Evolutionary conservation across 306 rosid genomes (phyloP), one percentile per base, ranked within the genome.

Genomic region (Dalbergia cultrata): DNA sequence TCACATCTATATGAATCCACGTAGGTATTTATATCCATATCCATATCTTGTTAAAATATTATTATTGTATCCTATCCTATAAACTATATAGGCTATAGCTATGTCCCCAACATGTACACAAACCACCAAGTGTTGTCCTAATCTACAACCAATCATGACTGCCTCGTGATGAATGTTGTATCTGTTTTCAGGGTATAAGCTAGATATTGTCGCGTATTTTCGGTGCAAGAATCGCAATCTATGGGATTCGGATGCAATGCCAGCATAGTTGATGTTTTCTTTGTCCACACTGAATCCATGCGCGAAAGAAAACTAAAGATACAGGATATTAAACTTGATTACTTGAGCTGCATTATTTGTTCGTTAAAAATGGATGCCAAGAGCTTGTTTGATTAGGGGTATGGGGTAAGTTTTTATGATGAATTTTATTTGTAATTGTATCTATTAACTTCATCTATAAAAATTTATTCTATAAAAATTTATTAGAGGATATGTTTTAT

Each of bases 161-260:
- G 52, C 69, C 59, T 72, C 45, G 6, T 52, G 57, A 21, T 63
- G 70, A 44, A 78, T 43, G 35, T 41, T 13, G 19, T 33, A 7
- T 0, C 62, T 45, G 43, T 19, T 56, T 44, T 21, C 54, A 4
- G 10, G 87, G 45, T 26, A 26, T 37, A 37, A 67, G 33, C 39
- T 52, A 31, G 31, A 21, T 26, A 26, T 26, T 78, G 75, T 70
- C 62, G 78, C 65, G 39, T 10, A 63, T 26, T 74, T 7, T 45
- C 70, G 75, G 52, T 47, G 17, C 34, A 18, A 70, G 74, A 62
- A 70, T n/a, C 81, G 69, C 69, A 84, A 59, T 62, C 18, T 70
- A 17, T 21, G 79, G 65, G 70, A 71, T 64, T 44, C 58, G 54
- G n/a, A 19, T 34, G 14, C 50, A 26, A 26, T 14, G 64, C 16